A percentile compares a stretch with the other conserved stretches of the same genome.
Conservation (phyloP, 352 stramenopile species). For the Globisporangium viniferum region DNA sequence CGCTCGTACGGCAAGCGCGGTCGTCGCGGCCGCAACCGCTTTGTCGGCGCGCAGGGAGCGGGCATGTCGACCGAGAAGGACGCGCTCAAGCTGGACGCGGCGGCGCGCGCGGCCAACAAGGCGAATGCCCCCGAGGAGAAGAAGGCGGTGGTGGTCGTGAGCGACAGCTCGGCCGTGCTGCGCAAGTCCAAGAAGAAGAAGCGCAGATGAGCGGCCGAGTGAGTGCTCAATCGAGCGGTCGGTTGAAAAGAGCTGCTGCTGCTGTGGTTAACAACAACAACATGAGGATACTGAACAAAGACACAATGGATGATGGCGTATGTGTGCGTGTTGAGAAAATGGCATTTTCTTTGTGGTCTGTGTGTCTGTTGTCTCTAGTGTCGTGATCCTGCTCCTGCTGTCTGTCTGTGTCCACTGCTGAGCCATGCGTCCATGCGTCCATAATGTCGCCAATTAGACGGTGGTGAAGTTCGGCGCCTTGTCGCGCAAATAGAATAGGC, state of each 20-base stretch:
- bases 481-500: constrained; percentile 88
- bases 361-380: constrained; percentile 20
- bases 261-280: background rate
- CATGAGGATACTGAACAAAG: constrained; percentile 2
- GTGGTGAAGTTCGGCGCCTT: constrained; percentile 82
- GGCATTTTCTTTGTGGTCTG: background rate
- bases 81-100: constrained; percentile 75
- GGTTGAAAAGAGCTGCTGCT: background rate
- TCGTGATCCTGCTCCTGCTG: constrained; percentile 8
- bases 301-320: background rate
- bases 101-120: constrained; percentile 71
- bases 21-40: constrained; percentile 75
- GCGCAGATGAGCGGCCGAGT: constrained; percentile 48
- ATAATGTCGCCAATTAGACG: constrained; percentile 36
- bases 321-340: constrained; percentile 4
- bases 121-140: constrained; percentile 50
- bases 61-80: constrained; percentile 82
- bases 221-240: background rate
- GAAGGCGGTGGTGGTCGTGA: constrained; percentile 51
- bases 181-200: constrained; percentile 88
- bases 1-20: constrained; percentile 72
- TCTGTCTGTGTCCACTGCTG: background rate
- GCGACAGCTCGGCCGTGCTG: constrained; percentile 50
- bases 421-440: background rate
- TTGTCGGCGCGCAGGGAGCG: constrained; percentile 76